Percentiles rank a stretch among this genome's conserved stretches.
Conservation (phyloP, 306 rosid genomes). For the Dryas drummondii region DNA sequence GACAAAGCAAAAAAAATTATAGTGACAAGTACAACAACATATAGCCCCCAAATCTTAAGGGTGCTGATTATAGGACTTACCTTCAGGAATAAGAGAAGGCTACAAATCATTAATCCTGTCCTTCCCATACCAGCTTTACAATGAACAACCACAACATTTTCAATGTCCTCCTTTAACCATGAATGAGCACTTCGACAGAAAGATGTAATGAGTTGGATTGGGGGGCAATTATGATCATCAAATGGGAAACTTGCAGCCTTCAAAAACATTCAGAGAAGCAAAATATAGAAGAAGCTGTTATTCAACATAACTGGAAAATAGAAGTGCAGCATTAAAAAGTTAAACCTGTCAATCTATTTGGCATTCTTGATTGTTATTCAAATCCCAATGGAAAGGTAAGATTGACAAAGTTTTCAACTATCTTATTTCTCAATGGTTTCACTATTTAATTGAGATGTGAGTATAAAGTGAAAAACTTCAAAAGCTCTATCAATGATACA, state of each 20-base stretch:
- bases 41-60: conserved; percentile 14
- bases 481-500: neutral
- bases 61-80: conserved; percentile 38
- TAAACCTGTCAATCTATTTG: neutral
- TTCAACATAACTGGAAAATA: conserved; percentile 21
- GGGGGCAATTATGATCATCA: conserved; percentile 94
- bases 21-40: conserved; percentile 8
- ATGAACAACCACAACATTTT: conserved; percentile 92
- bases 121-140: conserved; percentile 99
- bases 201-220: conserved; percentile 71
- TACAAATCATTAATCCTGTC: conserved; percentile 92
- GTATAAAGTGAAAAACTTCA: neutral
- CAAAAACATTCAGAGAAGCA: conserved; percentile 32
- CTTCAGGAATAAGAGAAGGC: conserved; percentile 90
- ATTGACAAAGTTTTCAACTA: neutral
- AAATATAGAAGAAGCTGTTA: conserved; percentile 29
- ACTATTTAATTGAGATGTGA: neutral
- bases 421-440: neutral
- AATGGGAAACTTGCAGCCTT: conserved; percentile 96
- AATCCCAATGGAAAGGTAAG: neutral
- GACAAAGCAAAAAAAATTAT: conserved; percentile 15
- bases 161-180: conserved; percentile 95
- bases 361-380: conserved; percentile 1
- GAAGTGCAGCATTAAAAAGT: neutral
- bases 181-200: conserved; percentile 89